Base-by-base conservation (phyloP, 2,329 filamentous ascomycete species). In the Lecanicillium sp. region DNA sequence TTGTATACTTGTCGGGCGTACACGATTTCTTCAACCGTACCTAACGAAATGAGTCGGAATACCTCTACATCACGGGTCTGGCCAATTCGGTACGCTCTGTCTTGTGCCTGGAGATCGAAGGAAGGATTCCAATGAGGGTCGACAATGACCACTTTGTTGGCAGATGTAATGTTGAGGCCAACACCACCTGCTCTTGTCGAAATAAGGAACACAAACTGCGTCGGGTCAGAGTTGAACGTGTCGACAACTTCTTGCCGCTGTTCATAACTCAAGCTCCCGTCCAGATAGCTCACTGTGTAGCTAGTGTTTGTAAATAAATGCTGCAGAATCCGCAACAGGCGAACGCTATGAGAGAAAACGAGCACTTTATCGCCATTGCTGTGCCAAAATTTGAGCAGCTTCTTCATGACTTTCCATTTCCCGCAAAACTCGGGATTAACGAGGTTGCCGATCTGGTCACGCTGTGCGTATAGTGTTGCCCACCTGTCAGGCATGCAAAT, bases 1-100 rank as follows among this genome's bases (percentile, higher is more conserved):
- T 98, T 98, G 75, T 98, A 98, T 32, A 98, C 93, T 60, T 98
- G 93, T 6, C 93, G 79, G 0, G 91, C 93, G 59, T 98, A 98
- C 7, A 97, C 89, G 46, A 96, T 93, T 65, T 98, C 93, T 62
- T 98, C 93, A 14, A 98, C 89, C 0, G 93, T 97, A 1, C 93
- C 93, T 1, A 87, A 83, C 2, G 87, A 91, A 15, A 98, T 82
- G 1, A 98, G 78, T 4, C 93, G 83, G 63, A 95, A 97, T 1
- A 97, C 91, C 62, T 98, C 93, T 0, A 98, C 93, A 60, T 97
- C 89, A 17, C 93, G 78, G 0, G 80, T 82, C 66, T 98, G 93
- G 0, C 93, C 93, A 54, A 98, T 97, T 44, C 93, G 84, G 62
- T 98, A 97, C 2, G 93, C 93, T 44, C 93, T 82, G 61, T 98